Base-by-base conservation (phyloP, 2,329 filamentous ascomycete species). In the Cladosporium colombiae region DNA sequence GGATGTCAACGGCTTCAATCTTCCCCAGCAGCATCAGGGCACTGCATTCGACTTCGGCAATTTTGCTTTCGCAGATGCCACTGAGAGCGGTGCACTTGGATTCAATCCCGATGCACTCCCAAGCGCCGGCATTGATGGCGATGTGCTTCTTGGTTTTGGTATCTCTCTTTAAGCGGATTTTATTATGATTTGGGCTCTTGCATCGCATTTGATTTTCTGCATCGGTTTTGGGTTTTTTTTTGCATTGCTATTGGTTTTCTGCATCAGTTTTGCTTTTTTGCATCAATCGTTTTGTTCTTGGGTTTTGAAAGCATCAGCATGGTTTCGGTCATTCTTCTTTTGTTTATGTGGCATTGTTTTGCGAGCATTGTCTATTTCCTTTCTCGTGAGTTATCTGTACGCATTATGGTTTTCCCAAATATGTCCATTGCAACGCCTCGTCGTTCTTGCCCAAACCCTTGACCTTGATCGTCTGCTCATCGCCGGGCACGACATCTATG, bases 401-500 rank as follows among this genome's bases (percentile, higher is more conserved):
- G 21, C 31, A 25, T 66, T 64, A 74, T 46, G 70, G 66, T 56
- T 69, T 76, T 31, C 80, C 81, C 69, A 83, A 74, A 71, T 81
- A 82, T 58, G 74, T 80, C 81, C 81, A 83, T 68, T 73, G 74
- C 70, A 82, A 69, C 31, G 77, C 74, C 66, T 73, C 66, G 65
- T 81, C 78, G 62, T 76, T 73, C 63, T 72, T 68, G 33, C 73
- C 75, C 67, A 82, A 68, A 4, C 80, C 81, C 71, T 71, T 78
- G 66, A 82, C 80, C 65, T 70, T 77, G 69, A 83, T 76, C 55
- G 78, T 68, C 70, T 87, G 84, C 67, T 83, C 82, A 71, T 87
- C 85, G 7, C 84, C 84, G n/a, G 85, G 85, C 6, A 86, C 82
- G 66, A 87, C 74, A 71, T 87, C 85, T 62, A 88, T 79, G 10